These are phyloP conservation scores for Talaromyces nanjingensis DNA, from an alignment of 495 filamentous ascomycete genomes.

Conservation along the genomic window DNA sequence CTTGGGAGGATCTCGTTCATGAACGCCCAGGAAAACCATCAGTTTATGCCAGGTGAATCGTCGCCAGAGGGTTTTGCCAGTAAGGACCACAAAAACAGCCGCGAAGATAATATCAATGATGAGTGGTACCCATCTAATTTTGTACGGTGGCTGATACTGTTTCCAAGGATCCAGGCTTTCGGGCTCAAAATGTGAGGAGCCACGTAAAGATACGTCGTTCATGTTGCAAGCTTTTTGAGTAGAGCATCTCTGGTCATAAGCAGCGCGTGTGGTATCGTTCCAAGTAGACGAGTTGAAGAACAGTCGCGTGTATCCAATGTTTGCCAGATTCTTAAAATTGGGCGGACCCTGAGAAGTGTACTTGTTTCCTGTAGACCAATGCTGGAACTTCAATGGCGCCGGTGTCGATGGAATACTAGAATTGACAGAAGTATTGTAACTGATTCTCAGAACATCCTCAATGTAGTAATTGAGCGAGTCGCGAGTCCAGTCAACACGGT, in stretches of 20 bases:
- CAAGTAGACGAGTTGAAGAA: slow-evolving; percentile 35
- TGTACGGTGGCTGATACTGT: slow-evolving; percentile 11
- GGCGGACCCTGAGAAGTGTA: slow-evolving; percentile 30
- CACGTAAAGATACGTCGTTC: slow-evolving; percentile 26
- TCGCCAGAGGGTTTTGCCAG: slow-evolving; percentile 9
- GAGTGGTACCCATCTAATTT: slow-evolving; percentile 4
- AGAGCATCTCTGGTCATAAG: slow-evolving; percentile 19
- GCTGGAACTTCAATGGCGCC: slow-evolving; percentile 25
- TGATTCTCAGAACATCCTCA: slow-evolving; percentile 11
- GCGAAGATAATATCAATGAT: slow-evolving; percentile 8
- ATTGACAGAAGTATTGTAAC: slow-evolving; percentile 14
- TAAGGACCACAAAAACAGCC: neutral
- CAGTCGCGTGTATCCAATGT: slow-evolving; percentile 28
- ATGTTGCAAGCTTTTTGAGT: slow-evolving; percentile 22
- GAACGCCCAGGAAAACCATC: neutral
- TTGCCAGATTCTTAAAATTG: slow-evolving; percentile 16
- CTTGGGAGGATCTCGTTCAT: slow-evolving; percentile 1
- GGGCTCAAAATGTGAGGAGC: slow-evolving; percentile 16
- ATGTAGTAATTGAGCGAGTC: slow-evolving; percentile 25
- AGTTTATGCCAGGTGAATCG: slow-evolving; percentile 8
- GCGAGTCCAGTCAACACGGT: slow-evolving; percentile 32
- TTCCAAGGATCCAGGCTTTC: slow-evolving; percentile 14
- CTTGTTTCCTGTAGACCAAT: slow-evolving; percentile 31
- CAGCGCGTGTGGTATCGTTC: slow-evolving; percentile 16
- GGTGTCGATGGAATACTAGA: slow-evolving; percentile 21